Evolutionary conservation across 2,329 filamentous ascomycete genomes (phyloP), one percentile per base, ranked within the genome.

Genomic region (Ascocoryne sarcoides): DNA sequence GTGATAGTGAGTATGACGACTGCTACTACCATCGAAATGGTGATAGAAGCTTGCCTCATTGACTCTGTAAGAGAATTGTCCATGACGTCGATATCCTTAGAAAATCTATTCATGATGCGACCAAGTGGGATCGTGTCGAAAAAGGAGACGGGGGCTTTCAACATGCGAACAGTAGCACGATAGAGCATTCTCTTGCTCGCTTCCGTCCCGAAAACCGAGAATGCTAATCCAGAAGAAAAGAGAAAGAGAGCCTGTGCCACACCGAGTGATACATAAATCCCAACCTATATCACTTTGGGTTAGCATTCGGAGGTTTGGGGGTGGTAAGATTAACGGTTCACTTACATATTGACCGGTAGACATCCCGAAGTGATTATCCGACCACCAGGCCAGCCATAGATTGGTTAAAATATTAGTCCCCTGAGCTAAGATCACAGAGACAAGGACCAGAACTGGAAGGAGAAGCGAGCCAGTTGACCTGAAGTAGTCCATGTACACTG

Each of bases 61-160:
- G 86, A 82, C 54, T 95, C 90, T 0, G 83, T 83, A 32, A 95
- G 66, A 43, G 80, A 86, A 61, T 95, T 95, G 65, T 96, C 92
- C 87, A 96, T 93, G 42, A 92, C 86, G 56, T 95, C 87, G 30
- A 96, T 84, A 56, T 98, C 92, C 52, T 90, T 83, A 21, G 87
- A 93, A 64, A 96, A 96, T 12, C 92, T 84, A 61, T 96, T 96
- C 16, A 88, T 95, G 60, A 96, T 95, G 28, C 90, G 82, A 15
- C 92, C 92, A 1, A 96, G 73, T 0, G 92, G 92, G 1, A 92
- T 96, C 0, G 92, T 96, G 55, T 98, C 92, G 65, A 96, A 96
- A 66, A 96, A 96, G 4, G 84, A 83, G 87, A 82, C 80, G n/a
- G 77, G 77, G 2, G 77, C 77, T 18, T 77, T 69, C n/a, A 82